Evolutionary conservation across 163 green algal genomes (phyloP).

Genomic region (Chlamydomonas reinhardtii): DNA sequence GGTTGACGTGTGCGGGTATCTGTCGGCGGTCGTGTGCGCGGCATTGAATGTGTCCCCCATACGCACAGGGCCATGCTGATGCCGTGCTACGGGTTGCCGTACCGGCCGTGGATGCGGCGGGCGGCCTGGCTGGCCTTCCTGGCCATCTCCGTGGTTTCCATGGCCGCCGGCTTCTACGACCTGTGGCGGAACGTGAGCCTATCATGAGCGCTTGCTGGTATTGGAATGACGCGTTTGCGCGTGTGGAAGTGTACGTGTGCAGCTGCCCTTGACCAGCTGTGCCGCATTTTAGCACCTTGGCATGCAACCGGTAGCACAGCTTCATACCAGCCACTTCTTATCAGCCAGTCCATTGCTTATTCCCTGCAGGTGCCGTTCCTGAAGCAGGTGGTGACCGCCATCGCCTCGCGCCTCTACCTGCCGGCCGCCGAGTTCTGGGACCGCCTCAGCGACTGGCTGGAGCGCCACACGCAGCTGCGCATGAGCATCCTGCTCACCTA

Average conservation of each 20-base stretch:
- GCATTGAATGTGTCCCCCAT: too few species aligned
- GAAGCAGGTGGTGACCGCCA: slow-evolving; percentile 56
- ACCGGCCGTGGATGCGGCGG: slow-evolving; percentile 84
- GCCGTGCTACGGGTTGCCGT: slow-evolving; percentile 78
- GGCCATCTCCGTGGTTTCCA: slow-evolving; percentile 82
- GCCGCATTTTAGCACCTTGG: too few species aligned
- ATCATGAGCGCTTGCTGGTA: too few species aligned
- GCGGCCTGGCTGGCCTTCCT: slow-evolving; percentile 83
- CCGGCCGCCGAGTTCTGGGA: slow-evolving; percentile 73
- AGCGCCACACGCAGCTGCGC: slow-evolving; percentile 78
- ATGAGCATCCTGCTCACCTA: slow-evolving; percentile 84
- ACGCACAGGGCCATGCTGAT: slow-evolving; percentile 72
- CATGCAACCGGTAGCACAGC: too few species aligned
- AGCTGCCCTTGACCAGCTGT: too few species aligned
- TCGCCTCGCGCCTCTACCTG: slow-evolving; percentile 70
- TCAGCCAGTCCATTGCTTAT: too few species aligned
- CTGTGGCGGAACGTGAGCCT: slow-evolving; percentile 79
- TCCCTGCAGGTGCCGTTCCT: slow-evolving; percentile 72
- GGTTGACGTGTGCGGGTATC: too few species aligned
- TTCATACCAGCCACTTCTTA: too few species aligned
- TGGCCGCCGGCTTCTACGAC: slow-evolving; percentile 72
- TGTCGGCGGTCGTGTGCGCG: too few species aligned
- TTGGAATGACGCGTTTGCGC: too few species aligned
- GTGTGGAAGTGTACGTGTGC: too few species aligned
- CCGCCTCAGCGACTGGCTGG: slow-evolving; percentile 90